A percentile compares a stretch with the other conserved stretches of the same genome.
phyloP scores from a whole-genome alignment of 2,329 filamentous ascomycete genomes.

The Monosporascus sp. region DNA sequence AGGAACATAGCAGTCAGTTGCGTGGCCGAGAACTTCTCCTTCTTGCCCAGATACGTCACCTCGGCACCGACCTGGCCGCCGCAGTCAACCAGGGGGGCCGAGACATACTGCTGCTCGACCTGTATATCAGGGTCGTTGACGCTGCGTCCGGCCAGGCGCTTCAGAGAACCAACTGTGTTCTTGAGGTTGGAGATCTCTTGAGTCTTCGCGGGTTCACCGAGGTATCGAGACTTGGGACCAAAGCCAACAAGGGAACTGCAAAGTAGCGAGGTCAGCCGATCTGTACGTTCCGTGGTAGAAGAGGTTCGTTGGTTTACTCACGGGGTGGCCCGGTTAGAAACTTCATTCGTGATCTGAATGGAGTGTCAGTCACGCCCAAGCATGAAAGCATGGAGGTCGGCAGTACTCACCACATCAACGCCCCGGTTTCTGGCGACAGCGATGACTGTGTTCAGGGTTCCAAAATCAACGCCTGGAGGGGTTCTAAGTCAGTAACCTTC shows the following conservation, averaged over 20 bases:
- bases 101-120: slow-evolving; percentile 87
- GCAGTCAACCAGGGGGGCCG: slow-evolving; percentile 79
- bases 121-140: slow-evolving; percentile 88
- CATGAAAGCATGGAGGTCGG: slow-evolving; percentile 8
- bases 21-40: slow-evolving; percentile 89
- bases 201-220: slow-evolving; percentile 94
- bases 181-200: slow-evolving; percentile 99
- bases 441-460: slow-evolving; percentile 93
- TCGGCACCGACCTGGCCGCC: slow-evolving; percentile 93
- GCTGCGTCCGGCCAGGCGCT: slow-evolving; percentile 83
- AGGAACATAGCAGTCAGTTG: slow-evolving; percentile 95
- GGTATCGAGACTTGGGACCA: slow-evolving; percentile 85
- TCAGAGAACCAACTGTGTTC: slow-evolving; percentile 92
- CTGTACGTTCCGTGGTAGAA: slow-evolving; percentile 1
- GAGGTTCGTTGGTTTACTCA: slow-evolving; percentile 49
- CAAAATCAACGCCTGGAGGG: slow-evolving; percentile 76
- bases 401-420: slow-evolving; percentile 87
- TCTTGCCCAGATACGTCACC: slow-evolving; percentile 89
- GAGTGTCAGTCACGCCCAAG: slow-evolving; percentile 10
- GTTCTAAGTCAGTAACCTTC: slow-evolving; percentile 1
- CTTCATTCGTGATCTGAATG: slow-evolving; percentile 92
- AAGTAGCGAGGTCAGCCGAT: slow-evolving; percentile 17
- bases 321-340: slow-evolving; percentile 97
- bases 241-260: slow-evolving; percentile 89
- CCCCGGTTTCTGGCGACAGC: slow-evolving; percentile 97